Conservation (phyloP, 495 filamentous ascomycete genomes). For the Aspergillus funiculosus region DNA sequence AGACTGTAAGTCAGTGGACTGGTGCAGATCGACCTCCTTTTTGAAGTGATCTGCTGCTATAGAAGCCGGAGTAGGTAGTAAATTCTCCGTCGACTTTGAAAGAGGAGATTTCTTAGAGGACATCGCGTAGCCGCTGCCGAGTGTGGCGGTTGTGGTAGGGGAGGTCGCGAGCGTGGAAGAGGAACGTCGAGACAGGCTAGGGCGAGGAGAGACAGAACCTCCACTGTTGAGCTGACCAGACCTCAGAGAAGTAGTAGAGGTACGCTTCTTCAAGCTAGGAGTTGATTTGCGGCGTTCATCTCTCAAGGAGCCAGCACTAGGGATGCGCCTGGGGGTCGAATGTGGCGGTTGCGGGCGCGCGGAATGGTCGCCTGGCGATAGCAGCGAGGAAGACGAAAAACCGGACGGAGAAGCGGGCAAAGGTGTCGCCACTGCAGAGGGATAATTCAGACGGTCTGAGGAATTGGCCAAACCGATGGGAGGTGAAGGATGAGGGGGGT, state of each 20-base stretch:
- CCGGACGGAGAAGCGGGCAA: constrained; percentile 40
- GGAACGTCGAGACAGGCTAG: constrained; percentile 39
- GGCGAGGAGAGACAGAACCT: constrained; percentile 28
- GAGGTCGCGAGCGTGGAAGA: constrained; percentile 44
- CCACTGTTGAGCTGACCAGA: constrained; percentile 27
- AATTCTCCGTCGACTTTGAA: constrained; percentile 20
- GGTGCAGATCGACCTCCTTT: constrained; percentile 61
- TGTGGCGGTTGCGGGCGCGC: constrained; percentile 24
- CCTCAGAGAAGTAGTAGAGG: constrained; percentile 41
- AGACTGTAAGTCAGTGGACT: constrained; percentile 44
- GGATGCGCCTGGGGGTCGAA: constrained; percentile 41
- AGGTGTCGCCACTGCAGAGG: constrained; percentile 43
- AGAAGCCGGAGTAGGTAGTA: constrained; percentile 54
- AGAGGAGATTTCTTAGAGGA: constrained; percentile 22
- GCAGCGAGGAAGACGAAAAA: constrained; percentile 25
- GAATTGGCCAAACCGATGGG: constrained; percentile 13
- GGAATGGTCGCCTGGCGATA: constrained; percentile 28
- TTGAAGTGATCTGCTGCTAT: constrained; percentile 66
- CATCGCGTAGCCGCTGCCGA: constrained; percentile 15
- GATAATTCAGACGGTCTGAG: constrained; percentile 39
- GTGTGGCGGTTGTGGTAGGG: constrained; percentile 26
- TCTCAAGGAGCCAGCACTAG: constrained; percentile 47
- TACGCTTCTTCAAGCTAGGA: constrained; percentile 41
- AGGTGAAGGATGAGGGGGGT: constrained; percentile 13
- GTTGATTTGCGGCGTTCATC: constrained; percentile 43